Evolutionary conservation across 441 rosid species (phyloP).

Genomic region (Euphorbia celastroides): DNA sequence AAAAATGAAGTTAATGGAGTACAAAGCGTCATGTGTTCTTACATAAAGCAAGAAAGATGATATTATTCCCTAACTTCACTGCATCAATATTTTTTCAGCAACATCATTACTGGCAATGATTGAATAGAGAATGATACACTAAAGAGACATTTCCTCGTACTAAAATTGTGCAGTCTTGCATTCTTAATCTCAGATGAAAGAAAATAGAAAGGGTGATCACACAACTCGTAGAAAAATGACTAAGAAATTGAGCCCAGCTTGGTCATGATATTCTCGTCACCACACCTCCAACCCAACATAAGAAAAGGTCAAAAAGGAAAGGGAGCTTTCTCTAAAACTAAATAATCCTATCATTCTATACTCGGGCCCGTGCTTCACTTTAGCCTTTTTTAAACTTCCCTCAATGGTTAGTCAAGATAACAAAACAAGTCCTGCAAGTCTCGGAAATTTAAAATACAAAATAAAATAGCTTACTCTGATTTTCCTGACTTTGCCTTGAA

Average conservation of each 20-base stretch:
- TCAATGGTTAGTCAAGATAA: not conserved
- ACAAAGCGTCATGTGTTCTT: not conserved
- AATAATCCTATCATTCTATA: slow-evolving; percentile 1
- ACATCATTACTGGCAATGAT: not conserved
- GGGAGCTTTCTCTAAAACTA: not conserved
- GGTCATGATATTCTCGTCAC: not conserved
- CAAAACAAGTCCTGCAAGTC: not conserved
- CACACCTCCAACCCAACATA: not conserved
- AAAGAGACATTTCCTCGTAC: not conserved
- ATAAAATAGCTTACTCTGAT: slow-evolving; percentile 69
- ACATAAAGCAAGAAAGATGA: slow-evolving; percentile 3
- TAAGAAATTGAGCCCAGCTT: not conserved
- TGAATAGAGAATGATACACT: not conserved
- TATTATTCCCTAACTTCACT: slow-evolving; percentile 58
- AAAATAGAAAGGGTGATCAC: not conserved
- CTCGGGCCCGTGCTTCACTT: not conserved
- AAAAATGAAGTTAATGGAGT: not conserved
- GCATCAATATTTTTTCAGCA: slow-evolving; percentile 73
- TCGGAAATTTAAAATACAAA: not conserved
- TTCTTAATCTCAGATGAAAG: not conserved
- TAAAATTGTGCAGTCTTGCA: not conserved
- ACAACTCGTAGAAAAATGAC: not conserved
- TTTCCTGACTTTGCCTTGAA: slow-evolving; percentile 87
- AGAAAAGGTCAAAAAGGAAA: not conserved
- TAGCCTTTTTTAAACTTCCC: not conserved